Evolutionary conservation across 1,284 basidiomycete genomes (phyloP), one percentile per base, ranked within the genome.

Genomic region (Pyrrhoderma lamaoense): DNA sequence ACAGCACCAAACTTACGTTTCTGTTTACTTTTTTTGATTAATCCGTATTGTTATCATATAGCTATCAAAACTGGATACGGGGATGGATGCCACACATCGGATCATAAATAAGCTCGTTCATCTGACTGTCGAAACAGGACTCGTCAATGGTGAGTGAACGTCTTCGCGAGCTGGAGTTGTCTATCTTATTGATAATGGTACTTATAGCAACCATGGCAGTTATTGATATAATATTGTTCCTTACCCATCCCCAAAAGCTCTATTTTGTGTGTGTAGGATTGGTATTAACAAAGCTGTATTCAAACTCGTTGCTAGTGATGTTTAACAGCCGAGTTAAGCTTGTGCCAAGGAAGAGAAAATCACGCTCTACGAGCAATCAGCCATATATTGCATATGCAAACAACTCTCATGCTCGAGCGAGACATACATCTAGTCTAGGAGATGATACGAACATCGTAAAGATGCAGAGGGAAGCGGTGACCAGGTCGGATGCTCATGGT

Each of bases 31-130:
- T n/a, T n/a, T n/a, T n/a, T n/a, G n/a, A 46, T 25, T 45, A n/a
- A 21, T 34, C 8, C 11, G 16, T 11, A 31, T 31, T 31, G 11
- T 11, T 31, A 5, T 31, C 11, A 8, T 14, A 8, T 14, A 9
- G 45, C 34, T 46, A 11, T 3, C 18, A n/a, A 14, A 18, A 16
- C 25, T 16, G 8, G 45, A 46, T 22, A 46, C 45, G 4, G n/a
- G 45, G n/a, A 34, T 46, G 45, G 27, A n/a, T 8, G 14, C 45
- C 35, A 46, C 45, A 14, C 45, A 46, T n/a, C 22, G n/a, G 35
- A 11, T 35, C 7, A 27, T 46, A 3, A 3, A 23, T n/a, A 25
- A 34, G 16, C 45, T 46, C 9, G 35, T 46, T n/a, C 45, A n/a
- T 8, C 27, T 46, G 3, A 35, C 34, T 31, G 23, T 46, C 25